Conservation (phyloP, 129 eudicot genomes). For the Flaveria sonorensis region DNA sequence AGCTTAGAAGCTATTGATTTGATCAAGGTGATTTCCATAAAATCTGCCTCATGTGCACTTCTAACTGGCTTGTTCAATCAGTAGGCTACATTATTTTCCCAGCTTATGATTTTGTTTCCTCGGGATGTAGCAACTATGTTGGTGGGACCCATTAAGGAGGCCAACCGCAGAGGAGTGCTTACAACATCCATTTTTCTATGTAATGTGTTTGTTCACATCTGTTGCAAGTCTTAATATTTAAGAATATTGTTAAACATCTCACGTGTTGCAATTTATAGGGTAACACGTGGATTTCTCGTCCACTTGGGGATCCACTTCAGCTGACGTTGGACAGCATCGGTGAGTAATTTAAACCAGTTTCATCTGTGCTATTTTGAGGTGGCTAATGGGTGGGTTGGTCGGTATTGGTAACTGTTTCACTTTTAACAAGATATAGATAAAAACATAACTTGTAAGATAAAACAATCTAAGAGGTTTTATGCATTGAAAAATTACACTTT, state of each 20-base stretch:
- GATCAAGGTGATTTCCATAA: conserved; percentile 57
- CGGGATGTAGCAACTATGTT: conserved; percentile 66
- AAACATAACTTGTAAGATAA: background rate
- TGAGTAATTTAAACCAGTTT: conserved; percentile 27
- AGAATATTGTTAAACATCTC: conserved; percentile 32
- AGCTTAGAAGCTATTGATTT: conserved; percentile 85
- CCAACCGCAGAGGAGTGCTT: conserved; percentile 90
- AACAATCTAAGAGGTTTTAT: background rate
- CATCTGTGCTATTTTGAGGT: conserved; percentile 1
- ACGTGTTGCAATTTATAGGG: conserved; percentile 48
- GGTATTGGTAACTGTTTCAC: background rate
- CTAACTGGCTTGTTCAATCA: conserved; percentile 3
- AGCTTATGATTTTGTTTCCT: conserved; percentile 14
- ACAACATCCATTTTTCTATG: conserved; percentile 90
- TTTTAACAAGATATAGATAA: background rate
- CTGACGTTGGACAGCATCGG: conserved; percentile 49
- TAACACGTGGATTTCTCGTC: conserved; percentile 64
- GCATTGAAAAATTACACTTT: background rate
- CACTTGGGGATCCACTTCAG: conserved; percentile 68
- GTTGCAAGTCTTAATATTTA: background rate
- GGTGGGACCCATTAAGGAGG: conserved; percentile 91
- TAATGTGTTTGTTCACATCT: conserved; percentile 40
- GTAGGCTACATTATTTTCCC: conserved; percentile 6
- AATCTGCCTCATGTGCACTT: conserved; percentile 14
- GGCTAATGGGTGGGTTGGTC: background rate